Evolutionary conservation across 129 eudicot species (phyloP).

Genomic region (Erigeron canadensis): DNA sequence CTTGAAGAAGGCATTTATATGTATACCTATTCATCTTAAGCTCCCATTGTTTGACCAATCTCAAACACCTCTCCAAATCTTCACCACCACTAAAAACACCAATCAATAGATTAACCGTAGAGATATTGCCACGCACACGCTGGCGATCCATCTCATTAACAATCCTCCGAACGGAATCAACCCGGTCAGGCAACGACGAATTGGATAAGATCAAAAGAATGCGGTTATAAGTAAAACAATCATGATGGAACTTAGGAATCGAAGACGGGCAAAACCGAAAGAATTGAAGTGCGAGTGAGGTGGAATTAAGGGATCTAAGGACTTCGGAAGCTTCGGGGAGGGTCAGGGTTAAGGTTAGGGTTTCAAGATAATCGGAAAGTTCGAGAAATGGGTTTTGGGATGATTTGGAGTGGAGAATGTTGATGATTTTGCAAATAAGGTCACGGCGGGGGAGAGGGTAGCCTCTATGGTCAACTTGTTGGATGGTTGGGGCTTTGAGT

Average conservation of each 20-base stretch:
- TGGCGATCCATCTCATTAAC: slow-evolving; percentile 58
- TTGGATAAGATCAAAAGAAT: slow-evolving; percentile 57
- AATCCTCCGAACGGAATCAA: slow-evolving; percentile 42
- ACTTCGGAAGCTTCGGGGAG: slow-evolving; percentile 76
- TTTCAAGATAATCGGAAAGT: slow-evolving; percentile 50
- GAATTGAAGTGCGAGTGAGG: slow-evolving; percentile 62
- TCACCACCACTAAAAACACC: slow-evolving; percentile 50
- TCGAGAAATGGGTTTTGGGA: slow-evolving; percentile 52
- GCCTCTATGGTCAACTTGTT: slow-evolving; percentile 59
- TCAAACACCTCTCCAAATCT: slow-evolving; percentile 65
- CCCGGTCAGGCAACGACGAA: slow-evolving; percentile 40
- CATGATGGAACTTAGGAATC: slow-evolving; percentile 76
- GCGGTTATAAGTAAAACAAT: slow-evolving; percentile 77
- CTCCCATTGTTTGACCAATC: slow-evolving; percentile 76
- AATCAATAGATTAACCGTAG: slow-evolving; percentile 83
- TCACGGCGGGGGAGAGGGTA: slow-evolving; percentile 83
- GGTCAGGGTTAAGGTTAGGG: slow-evolving; percentile 59
- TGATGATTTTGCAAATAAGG: slow-evolving; percentile 62
- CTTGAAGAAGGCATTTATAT: slow-evolving; percentile 76
- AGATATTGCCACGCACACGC: slow-evolving; percentile 56
- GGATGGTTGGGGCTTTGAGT: slow-evolving; percentile 47
- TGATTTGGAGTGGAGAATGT: slow-evolving; percentile 48
- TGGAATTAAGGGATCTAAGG: slow-evolving; percentile 65
- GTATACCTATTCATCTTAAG: slow-evolving; percentile 67
- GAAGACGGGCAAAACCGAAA: slow-evolving; percentile 62